Conservation (phyloP, 1,284 basidiomycete species). For the Trichosporon sp. region DNA sequence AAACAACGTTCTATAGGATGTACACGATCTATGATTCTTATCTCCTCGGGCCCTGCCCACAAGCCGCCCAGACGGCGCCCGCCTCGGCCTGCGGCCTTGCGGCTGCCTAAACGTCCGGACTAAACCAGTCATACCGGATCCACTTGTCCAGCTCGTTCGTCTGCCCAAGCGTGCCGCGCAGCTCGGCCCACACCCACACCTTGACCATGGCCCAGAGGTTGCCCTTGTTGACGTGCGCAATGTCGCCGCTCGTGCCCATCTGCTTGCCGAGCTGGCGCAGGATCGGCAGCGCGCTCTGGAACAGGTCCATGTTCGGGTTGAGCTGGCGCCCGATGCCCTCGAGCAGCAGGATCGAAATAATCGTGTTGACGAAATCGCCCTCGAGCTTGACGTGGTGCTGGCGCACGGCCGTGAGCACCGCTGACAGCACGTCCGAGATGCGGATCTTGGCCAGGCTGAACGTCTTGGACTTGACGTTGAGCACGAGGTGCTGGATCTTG, state of each 20-base stretch:
- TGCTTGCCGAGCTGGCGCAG: conserved; percentile 79
- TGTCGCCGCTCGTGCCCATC: conserved; percentile 73
- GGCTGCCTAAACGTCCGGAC: conserved; percentile 26
- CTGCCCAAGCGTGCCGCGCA: conserved; percentile 73
- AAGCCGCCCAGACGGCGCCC: too few species aligned
- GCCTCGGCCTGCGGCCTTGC: neutral
- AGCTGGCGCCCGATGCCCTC: conserved; percentile 95
- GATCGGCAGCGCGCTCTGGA: conserved; percentile 87
- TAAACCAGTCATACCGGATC: conserved; percentile 42
- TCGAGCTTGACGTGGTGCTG: conserved; percentile 98
- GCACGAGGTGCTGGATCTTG: conserved; percentile 92
- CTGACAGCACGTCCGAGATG: conserved; percentile 85
- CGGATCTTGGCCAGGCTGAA: conserved; percentile 94
- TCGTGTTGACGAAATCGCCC: conserved; percentile 96
- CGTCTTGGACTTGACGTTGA: conserved; percentile 91
- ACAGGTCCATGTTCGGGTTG: conserved; percentile 87
- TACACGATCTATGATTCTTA: neutral
- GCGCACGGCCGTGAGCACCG: conserved; percentile 82
- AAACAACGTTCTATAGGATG: neutral
- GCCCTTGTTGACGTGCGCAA: conserved; percentile 60
- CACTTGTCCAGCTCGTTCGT: conserved; percentile 66
- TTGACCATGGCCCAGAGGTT: conserved; percentile 80
- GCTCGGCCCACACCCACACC: conserved; percentile 89
- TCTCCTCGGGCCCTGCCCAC: neutral
- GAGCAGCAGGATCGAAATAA: conserved; percentile 85